Evolutionary conservation across 2,329 filamentous ascomycete species (phyloP), one percentile per base, ranked within the genome.

Genomic region (Nemania abortiva): DNA sequence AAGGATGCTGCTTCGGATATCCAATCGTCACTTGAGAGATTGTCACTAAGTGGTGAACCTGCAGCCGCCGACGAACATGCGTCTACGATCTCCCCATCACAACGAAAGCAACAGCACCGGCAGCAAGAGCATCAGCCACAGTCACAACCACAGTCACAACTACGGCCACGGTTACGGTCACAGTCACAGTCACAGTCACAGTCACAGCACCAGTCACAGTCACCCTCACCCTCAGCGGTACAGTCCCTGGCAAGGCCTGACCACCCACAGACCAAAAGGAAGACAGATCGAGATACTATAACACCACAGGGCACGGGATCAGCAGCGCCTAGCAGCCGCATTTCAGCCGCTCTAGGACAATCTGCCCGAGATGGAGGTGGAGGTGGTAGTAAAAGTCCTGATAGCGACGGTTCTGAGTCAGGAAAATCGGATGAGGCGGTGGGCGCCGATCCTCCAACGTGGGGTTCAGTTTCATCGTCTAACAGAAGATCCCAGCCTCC

Each of bases 21-120:
- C 60, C 74, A 77, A 63, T 77, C 79, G 58, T 77, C 75, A 34
- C 75, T 82, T 72, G 78, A 79, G 62, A 80, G 74, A 66, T 73
- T 81, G 73, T 77, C 78, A 66, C 77, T 82, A 74, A 77, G 71
- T 71, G 71, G 70, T 75, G 72, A 75, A 63, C 68, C 76, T 71
- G 72, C 75, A 74, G 74, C 70, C 72, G 66, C 69, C 72, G 66
- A 75, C 72, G 66, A 73, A 70, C 65, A 73, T 71, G 65, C 69
- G 65, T 66, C 63, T 73, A 70, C 61, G 72, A 68, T 10, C 75
- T 67, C 1, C 53, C 53, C 61, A 63, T 10, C 65, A 22, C 24
- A 72, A 69, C 61, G 72, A 63, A 66, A 71, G 66, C 60, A 71
- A 68, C 56, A 68, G 63, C 49, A 68, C 56, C 68, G 5, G n/a